phyloP scores from a whole-genome alignment of 164 flowering plant genomes.

The Chimonanthus salicifolius region DNA sequence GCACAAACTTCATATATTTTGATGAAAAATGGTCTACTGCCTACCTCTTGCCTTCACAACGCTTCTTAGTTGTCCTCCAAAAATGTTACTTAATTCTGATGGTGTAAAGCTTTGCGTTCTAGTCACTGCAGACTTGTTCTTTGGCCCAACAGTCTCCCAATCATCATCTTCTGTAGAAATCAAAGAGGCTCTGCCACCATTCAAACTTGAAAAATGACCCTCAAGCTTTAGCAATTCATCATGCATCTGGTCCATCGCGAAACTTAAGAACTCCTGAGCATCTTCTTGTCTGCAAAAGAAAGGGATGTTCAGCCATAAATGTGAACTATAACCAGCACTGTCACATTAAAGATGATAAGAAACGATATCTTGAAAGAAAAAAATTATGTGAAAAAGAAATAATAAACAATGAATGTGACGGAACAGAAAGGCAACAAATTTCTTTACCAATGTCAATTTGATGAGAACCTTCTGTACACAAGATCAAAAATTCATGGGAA shows the following conservation, averaged over 20 bases:
- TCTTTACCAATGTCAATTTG: not conserved
- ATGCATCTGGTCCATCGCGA: constrained; percentile 87
- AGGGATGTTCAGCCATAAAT: not conserved
- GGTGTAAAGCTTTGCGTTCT: constrained; percentile 86
- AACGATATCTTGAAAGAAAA: not conserved
- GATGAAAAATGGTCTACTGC: no score
- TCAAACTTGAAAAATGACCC: constrained; percentile 33
- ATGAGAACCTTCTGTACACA: no score
- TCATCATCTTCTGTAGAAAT: constrained; percentile 83
- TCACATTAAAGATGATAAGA: not conserved
- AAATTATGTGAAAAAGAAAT: no score
- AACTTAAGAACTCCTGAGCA: constrained; percentile 97
- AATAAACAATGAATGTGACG: no score
- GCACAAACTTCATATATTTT: not conserved
- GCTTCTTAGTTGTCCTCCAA: constrained; percentile 87
- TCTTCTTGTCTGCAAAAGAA: constrained; percentile 77
- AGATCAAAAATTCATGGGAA: not conserved
- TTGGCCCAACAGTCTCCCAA: constrained; percentile 99
- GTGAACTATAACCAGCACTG: not conserved
- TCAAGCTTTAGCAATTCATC: constrained; percentile 81
- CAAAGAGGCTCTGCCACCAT: constrained; percentile 34
- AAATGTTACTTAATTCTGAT: constrained; percentile 77
- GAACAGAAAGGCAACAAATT: not conserved
- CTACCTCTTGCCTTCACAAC: constrained; percentile 89
- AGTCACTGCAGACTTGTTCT: constrained; percentile 88